Conservation (phyloP, 139 green algal species). For the Chlorella sp. region DNA sequence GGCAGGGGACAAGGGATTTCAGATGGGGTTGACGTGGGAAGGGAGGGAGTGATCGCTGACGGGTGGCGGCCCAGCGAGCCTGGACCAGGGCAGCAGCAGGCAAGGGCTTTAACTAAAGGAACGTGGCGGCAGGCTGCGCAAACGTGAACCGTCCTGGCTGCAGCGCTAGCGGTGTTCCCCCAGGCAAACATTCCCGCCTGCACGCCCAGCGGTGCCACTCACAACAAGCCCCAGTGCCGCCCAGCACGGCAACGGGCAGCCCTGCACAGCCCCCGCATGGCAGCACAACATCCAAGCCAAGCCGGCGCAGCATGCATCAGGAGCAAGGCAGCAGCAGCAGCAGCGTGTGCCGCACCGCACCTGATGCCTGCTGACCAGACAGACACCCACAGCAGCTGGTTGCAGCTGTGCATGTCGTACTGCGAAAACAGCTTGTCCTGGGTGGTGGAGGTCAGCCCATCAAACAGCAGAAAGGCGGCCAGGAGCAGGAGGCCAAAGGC, state of each 20-base stretch:
- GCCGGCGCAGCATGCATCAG: neutral
- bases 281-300: neutral
- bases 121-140: neutral
- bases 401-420: constrained; percentile 94
- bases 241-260: neutral
- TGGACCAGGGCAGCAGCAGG: neutral
- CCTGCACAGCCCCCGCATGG: neutral
- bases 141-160: too few species aligned
- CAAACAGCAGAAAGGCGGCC: constrained; percentile 89
- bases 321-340: constrained; percentile 25
- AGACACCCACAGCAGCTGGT: constrained; percentile 88
- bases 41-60: too few species aligned
- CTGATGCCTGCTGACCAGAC: constrained; percentile 61
- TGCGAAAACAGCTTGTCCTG: constrained; percentile 93
- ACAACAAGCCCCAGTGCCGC: too few species aligned
- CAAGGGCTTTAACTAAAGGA: neutral
- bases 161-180: too few species aligned
- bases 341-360: too few species aligned
- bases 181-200: too few species aligned
- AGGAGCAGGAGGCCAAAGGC: constrained; percentile 79
- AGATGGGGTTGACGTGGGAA: too few species aligned
- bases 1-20: neutral
- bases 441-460: constrained; percentile 98
- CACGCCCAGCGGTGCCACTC: too few species aligned
- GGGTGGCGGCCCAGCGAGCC: too few species aligned